Evolutionary conservation across 2,329 filamentous ascomycete species (phyloP).

Genomic region (Didymella arachidicola): DNA sequence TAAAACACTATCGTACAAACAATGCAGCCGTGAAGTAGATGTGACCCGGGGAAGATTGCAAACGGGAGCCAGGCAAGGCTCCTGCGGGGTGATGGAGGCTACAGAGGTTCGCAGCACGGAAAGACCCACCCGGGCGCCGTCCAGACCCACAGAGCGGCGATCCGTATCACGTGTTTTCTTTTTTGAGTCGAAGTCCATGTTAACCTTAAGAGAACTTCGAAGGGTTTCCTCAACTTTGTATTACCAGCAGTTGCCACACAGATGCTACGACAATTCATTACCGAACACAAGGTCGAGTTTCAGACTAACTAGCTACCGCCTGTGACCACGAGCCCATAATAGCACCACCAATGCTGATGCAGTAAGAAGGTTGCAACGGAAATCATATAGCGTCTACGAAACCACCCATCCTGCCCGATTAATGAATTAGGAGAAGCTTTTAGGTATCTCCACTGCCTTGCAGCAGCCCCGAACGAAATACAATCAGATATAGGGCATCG

Average conservation of each 20-base stretch:
- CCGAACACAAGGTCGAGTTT: background rate
- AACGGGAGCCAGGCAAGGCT: conserved; percentile 4
- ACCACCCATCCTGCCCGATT: conserved; percentile 12
- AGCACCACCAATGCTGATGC: conserved; percentile 18
- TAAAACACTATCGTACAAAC: conserved; percentile 14
- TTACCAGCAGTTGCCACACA: background rate
- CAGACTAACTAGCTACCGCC: conserved; percentile 3
- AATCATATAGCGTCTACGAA: conserved; percentile 30
- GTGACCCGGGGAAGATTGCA: conserved; percentile 3
- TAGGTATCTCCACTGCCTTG: conserved; percentile 21
- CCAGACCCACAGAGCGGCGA: background rate
- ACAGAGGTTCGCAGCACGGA: conserved; percentile 6
- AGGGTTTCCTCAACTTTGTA: background rate
- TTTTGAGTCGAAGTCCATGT: no score
- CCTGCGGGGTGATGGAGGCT: conserved; percentile 24
- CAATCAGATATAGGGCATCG: conserved; percentile 23
- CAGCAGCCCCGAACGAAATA: conserved; percentile 22
- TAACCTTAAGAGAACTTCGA: background rate
- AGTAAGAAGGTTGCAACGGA: conserved; percentile 24
- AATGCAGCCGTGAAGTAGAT: conserved; percentile 7
- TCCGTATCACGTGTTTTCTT: background rate
- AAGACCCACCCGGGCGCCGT: conserved; percentile 4
- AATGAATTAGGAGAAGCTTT: conserved; percentile 23
- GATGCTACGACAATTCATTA: background rate
- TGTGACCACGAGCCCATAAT: conserved; percentile 11